Conservation (phyloP, 768 basidiomycete genomes). For the Suillus clintonianus region DNA sequence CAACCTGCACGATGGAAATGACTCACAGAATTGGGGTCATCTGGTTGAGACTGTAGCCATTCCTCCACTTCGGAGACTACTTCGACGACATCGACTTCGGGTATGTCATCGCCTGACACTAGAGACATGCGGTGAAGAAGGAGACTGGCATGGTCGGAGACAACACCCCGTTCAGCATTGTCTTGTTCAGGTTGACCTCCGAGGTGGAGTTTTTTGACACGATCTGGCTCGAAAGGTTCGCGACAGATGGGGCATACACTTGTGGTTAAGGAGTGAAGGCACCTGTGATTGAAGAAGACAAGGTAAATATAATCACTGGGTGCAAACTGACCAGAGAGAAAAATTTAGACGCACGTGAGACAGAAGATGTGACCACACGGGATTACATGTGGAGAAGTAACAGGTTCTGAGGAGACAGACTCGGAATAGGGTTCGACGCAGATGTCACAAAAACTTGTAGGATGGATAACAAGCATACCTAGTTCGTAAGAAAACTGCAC, state of each 20-base stretch:
- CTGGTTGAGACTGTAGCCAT: slow-evolving; percentile 48
- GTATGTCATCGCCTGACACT: slow-evolving; percentile 33
- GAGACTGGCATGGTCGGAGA: slow-evolving; percentile 40
- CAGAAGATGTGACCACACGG: slow-evolving; percentile 82
- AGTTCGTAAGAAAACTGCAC: slow-evolving; percentile 20
- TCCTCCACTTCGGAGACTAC: slow-evolving; percentile 49
- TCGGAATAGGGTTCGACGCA: slow-evolving; percentile 61
- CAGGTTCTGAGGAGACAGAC: slow-evolving; percentile 43
- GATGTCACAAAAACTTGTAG: slow-evolving; percentile 73
- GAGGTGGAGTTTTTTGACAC: slow-evolving; percentile 66
- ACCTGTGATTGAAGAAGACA: slow-evolving; percentile 39
- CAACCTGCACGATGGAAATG: slow-evolving; percentile 2
- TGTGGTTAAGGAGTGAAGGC: slow-evolving; percentile 52
- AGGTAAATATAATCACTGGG: background rate
- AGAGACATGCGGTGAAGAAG: slow-evolving; percentile 37
- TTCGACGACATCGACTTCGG: slow-evolving; percentile 35
- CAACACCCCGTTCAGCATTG: slow-evolving; percentile 38
- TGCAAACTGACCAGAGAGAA: slow-evolving; percentile 8
- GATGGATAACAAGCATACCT: slow-evolving; percentile 62
- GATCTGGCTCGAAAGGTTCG: slow-evolving; percentile 53
- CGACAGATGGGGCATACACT: slow-evolving; percentile 68
- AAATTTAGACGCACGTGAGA: slow-evolving; percentile 48
- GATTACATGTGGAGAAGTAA: slow-evolving; percentile 65
- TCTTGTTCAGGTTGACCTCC: slow-evolving; percentile 41
- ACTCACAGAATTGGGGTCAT: slow-evolving; percentile 40